Evolutionary conservation across 345 rosid species (phyloP), one percentile per base, ranked within the genome.

Genomic region (Gossypium longicalyx): DNA sequence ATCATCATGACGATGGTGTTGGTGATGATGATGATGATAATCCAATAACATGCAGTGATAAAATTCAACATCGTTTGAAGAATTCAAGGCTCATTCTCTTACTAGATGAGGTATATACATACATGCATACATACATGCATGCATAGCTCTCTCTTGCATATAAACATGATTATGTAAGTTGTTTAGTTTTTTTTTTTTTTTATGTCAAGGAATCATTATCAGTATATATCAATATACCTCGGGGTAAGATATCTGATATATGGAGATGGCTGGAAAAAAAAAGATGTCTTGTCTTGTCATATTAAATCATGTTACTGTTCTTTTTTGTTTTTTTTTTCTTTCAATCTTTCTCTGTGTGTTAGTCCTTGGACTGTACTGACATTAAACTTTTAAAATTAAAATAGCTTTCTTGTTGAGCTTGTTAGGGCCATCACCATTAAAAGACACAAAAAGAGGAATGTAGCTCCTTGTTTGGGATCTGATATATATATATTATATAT

Each of bases 271-370:
- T 60, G 71, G 44, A 75, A 81, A 85, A 75, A 68, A 71, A 81
- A 85, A 85, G 88, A 72, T 76, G 86, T 73, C 72, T 78, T 78
- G 86, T 86, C 88, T 83, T 80, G 78, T 86, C 88, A 82, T 15
- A 66, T 52, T 83, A 76, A 79, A 83, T 83, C 82, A 81, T 7
- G 61, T 17, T 79, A 81, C 88, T 85, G 84, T 83, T 77, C 76
- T 63, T 77, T 77, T 67, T 56, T 72, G 77, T 69, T 65, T 59
- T 76, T 59, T 76, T 76, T 74, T 47, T 72, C 47, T 54, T 49
- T 17, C 62, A 51, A 41, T 74, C 49, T 27, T 44, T 22, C 17
- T 54, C 3, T 66, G 41, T 34, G 38, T 4, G 41, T 34, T 34
- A 34, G 41, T 1, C 5, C 41, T 34, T 34, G 41, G 41, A 34